phyloP scores from a whole-genome alignment of 768 basidiomycete species.

The Termitomyces titanicus region DNA sequence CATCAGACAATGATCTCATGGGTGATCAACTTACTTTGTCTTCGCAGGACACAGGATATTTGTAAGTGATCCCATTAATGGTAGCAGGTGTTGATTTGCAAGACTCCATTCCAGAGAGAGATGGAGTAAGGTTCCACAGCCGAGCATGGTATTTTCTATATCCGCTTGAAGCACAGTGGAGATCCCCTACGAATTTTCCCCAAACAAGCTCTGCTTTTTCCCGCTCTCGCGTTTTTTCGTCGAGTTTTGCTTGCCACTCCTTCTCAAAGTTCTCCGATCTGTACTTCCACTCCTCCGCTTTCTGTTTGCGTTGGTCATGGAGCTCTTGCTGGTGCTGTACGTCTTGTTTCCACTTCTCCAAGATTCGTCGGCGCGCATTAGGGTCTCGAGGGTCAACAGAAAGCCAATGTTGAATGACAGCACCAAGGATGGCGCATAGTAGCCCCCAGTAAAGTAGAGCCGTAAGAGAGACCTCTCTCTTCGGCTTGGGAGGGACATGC shows the following conservation, averaged over 20 bases:
- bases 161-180: conserved; percentile 5
- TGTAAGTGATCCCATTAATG: conserved; percentile 13
- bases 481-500: too few relatives aligned
- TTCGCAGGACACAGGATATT: conserved; percentile 8
- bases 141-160: conserved; percentile 7
- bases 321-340: not conserved
- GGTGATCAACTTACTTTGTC: not conserved
- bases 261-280: not conserved
- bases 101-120: conserved; percentile 5
- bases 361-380: not conserved
- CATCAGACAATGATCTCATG: not conserved
- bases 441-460: not conserved
- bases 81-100: conserved; percentile 14
- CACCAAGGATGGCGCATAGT: not conserved
- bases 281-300: not conserved
- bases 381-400: not conserved
- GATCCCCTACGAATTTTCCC: conserved; percentile 8
- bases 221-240: conserved; percentile 3
- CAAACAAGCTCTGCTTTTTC: conserved; percentile 8
- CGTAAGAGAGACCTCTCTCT: not conserved
- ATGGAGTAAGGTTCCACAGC: conserved; percentile 7
- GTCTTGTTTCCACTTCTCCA: not conserved
- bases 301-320: not conserved
- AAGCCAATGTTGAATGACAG: not conserved
- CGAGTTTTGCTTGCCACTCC: not conserved